These are phyloP conservation scores for Teunomyces stri DNA, from an alignment of 805 yeast genomes.

Conservation along the genomic window DNA sequence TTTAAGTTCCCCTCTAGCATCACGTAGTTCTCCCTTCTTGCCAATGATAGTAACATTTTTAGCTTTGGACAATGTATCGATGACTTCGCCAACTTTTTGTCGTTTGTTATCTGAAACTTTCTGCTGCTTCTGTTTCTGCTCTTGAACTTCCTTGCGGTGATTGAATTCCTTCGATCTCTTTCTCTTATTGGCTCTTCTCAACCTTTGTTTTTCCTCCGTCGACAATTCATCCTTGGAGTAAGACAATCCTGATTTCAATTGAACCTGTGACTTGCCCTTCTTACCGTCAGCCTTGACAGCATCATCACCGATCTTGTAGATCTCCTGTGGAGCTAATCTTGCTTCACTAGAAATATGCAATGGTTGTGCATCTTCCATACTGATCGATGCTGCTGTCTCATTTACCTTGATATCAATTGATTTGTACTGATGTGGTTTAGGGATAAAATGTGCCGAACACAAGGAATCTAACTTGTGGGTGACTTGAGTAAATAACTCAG, in stretches of 20 bases:
- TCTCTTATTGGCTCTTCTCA: conserved; percentile 84
- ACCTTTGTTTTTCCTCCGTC: conserved; percentile 80
- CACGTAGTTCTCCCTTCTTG: conserved; percentile 70
- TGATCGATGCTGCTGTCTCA: conserved; percentile 64
- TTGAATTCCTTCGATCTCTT: conserved; percentile 60
- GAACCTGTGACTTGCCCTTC: conserved; percentile 51
- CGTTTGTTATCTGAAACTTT: conserved; percentile 39
- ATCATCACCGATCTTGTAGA: conserved; percentile 57
- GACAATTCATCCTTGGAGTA: conserved; percentile 79
- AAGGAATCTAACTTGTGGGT: conserved; percentile 79
- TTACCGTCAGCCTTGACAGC: conserved; percentile 25
- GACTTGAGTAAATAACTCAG: conserved; percentile 58
- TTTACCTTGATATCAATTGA: conserved; percentile 72
- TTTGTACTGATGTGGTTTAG: conserved; percentile 77
- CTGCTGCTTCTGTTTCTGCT: conserved; percentile 27
- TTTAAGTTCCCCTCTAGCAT: conserved; percentile 65
- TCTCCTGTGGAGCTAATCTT: conserved; percentile 92
- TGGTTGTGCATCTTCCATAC: conserved; percentile 97
- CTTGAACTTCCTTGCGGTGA: conserved; percentile 28
- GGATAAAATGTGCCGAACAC: conserved; percentile 92
- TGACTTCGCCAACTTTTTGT: conserved; percentile 58
- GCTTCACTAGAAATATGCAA: conserved; percentile 69
- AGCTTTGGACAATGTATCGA: conserved; percentile 67
- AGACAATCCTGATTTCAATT: conserved; percentile 73
- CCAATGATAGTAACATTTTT: conserved; percentile 79